Conservation (phyloP, 2,329 filamentous ascomycete species). For the Cladosporium sp. region DNA sequence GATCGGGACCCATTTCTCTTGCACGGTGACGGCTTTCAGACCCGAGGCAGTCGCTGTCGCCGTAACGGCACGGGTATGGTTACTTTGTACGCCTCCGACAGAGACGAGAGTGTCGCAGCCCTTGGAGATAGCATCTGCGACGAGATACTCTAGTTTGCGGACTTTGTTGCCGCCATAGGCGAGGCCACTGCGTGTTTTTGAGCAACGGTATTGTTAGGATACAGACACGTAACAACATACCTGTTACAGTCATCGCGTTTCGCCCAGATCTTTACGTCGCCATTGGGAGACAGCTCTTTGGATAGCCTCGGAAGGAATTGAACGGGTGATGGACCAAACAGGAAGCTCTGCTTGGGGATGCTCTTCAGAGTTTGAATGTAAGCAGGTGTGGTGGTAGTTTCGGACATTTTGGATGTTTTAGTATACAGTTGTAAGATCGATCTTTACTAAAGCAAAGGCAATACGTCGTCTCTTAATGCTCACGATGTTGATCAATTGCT, state of each 20-base stretch:
- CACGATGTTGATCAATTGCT: neutral
- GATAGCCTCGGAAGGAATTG: constrained; percentile 67
- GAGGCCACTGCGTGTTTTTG: constrained; percentile 27
- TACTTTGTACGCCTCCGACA: constrained; percentile 40
- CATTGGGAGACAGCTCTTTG: constrained; percentile 52
- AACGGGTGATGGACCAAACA: constrained; percentile 69
- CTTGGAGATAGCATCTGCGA: constrained; percentile 35
- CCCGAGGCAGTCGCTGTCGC: constrained; percentile 37
- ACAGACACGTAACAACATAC: neutral
- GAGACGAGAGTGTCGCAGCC: constrained; percentile 37
- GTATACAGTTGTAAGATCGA: neutral
- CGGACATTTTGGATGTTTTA: constrained; percentile 1
- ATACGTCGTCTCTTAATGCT: neutral
- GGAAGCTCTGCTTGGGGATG: constrained; percentile 62
- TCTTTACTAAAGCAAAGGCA: neutral
- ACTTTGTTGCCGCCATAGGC: constrained; percentile 43
- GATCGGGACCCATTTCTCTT: constrained; percentile 36
- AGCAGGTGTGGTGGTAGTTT: constrained; percentile 16
- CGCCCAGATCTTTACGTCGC: constrained; percentile 64
- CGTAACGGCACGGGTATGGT: constrained; percentile 41
- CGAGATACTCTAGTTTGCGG: constrained; percentile 41
- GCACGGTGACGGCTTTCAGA: constrained; percentile 34
- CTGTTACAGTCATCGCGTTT: constrained; percentile 66
- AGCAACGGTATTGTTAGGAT: neutral
- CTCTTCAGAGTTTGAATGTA: constrained; percentile 27